phyloP scores from a whole-genome alignment of 257 asterid species.

The Capsicum baccatum region DNA sequence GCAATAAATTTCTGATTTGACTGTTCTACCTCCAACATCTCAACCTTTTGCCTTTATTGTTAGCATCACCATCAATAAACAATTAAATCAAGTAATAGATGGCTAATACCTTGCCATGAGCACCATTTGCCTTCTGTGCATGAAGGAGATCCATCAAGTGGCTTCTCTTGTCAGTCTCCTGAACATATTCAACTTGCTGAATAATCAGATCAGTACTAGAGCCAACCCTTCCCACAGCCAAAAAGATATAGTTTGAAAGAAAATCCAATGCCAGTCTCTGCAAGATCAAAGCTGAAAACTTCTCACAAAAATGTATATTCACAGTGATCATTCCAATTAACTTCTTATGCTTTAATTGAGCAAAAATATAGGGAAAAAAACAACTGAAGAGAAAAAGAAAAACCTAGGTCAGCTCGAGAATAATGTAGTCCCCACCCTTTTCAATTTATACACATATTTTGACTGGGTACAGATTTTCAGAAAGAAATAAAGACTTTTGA shows the following conservation, averaged over 20 bases:
- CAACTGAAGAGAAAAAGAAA: neutral
- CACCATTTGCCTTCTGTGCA: conserved; percentile 81
- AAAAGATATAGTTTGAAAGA: conserved; percentile 70
- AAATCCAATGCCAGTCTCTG: conserved; percentile 95
- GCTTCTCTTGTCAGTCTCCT: conserved; percentile 93
- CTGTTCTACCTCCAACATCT: too few species aligned
- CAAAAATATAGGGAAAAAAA: neutral
- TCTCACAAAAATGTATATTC: conserved; percentile 31
- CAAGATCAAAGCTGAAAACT: conserved; percentile 40
- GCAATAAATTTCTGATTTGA: too few species aligned
- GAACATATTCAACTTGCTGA: conserved; percentile 94
- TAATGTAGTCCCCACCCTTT: neutral
- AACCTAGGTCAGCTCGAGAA: neutral
- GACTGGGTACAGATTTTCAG: neutral
- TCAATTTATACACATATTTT: neutral
- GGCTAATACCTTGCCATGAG: conserved; percentile 70
- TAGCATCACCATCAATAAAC: too few species aligned
- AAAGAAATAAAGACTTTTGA: neutral
- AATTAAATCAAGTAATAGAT: neutral
- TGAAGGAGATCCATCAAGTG: conserved; percentile 98
- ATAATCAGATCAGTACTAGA: conserved; percentile 96
- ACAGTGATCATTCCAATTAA: neutral
- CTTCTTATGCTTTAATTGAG: neutral
- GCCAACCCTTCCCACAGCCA: conserved; percentile 99
- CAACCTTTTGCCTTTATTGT: too few species aligned